phyloP scores from a whole-genome alignment of 805 yeast genomes.

The Millerozyma miso region DNA sequence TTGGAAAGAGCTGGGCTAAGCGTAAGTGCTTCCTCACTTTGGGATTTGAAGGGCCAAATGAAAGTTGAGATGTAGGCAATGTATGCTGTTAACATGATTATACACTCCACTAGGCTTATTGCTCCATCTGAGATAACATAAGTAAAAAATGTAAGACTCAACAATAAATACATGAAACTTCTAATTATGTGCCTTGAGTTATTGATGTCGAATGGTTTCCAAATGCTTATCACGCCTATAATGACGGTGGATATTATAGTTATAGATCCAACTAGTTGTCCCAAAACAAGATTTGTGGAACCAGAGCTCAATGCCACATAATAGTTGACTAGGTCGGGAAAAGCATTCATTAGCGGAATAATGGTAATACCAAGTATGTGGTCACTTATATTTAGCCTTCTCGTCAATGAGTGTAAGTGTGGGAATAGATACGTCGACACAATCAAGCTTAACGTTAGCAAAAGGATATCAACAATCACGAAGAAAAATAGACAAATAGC shows the following conservation, averaged over 20 bases:
- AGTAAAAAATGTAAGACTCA: slow-evolving; percentile 22
- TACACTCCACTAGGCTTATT: slow-evolving; percentile 28
- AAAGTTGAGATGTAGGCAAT: slow-evolving; percentile 14
- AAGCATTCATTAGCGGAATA: slow-evolving; percentile 33
- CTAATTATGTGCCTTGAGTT: slow-evolving; percentile 15
- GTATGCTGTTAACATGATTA: slow-evolving; percentile 20
- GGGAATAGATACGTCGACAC: slow-evolving; percentile 32
- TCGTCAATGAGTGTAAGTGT: slow-evolving; percentile 25
- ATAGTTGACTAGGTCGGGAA: slow-evolving; percentile 36
- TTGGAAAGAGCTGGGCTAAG: not conserved
- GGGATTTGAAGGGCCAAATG: not conserved
- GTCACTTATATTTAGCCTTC: slow-evolving; percentile 18
- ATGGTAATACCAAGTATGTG: slow-evolving; percentile 29
- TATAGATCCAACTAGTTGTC: slow-evolving; percentile 35
- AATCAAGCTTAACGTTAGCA: slow-evolving; percentile 26
- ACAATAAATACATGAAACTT: slow-evolving; percentile 28
- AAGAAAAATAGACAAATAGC: slow-evolving; percentile 11
- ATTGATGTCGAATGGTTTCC: slow-evolving; percentile 20
- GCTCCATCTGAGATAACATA: slow-evolving; percentile 30
- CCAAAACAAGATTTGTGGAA: slow-evolving; percentile 31
- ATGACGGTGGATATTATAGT: slow-evolving; percentile 29
- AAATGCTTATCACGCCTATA: slow-evolving; percentile 28
- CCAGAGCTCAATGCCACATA: slow-evolving; percentile 23
- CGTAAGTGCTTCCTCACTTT: not conserved
- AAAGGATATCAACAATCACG: slow-evolving; percentile 11